Evolutionary conservation across 2,329 filamentous ascomycete genomes (phyloP).

Genomic region (Pseudophaeomoniella oleicola): DNA sequence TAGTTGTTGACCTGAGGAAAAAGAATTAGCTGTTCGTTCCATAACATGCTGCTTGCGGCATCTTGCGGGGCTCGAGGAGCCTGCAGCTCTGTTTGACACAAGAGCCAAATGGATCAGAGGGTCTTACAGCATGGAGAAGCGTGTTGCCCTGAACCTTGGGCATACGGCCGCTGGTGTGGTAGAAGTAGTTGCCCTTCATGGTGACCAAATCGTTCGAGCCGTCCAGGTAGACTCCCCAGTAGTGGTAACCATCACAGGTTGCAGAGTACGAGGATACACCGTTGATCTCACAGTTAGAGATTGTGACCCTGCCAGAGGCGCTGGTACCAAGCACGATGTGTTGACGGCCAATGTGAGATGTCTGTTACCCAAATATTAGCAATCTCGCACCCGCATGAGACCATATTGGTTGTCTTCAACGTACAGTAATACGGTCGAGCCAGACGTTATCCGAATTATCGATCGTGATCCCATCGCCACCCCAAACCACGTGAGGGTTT

Average conservation of each 20-base stretch:
- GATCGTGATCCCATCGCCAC: conserved; percentile 43
- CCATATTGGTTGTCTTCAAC: no score
- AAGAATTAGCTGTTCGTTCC: background rate
- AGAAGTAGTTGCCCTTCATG: conserved; percentile 46
- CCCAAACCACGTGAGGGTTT: conserved; percentile 46
- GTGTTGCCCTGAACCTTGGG: conserved; percentile 43
- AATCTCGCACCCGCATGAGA: no score
- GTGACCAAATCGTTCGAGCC: conserved; percentile 44
- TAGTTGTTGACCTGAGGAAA: conserved; percentile 40
- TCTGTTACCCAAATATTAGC: conserved; percentile 22
- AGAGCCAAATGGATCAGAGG: conserved; percentile 2
- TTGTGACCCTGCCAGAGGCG: conserved; percentile 40
- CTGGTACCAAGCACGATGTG: conserved; percentile 43
- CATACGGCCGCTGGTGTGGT: conserved; percentile 41
- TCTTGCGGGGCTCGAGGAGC: background rate
- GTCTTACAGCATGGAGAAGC: conserved; percentile 35
- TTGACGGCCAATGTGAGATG: conserved; percentile 44
- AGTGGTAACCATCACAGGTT: conserved; percentile 44
- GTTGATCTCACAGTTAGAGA: conserved; percentile 47
- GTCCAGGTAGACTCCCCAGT: conserved; percentile 45
- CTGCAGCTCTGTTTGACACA: no score
- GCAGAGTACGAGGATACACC: conserved; percentile 40
- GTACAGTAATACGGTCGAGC: conserved; percentile 36
- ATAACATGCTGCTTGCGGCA: no score
- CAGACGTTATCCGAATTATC: conserved; percentile 28